Evolutionary conservation across 805 yeast genomes (phyloP).

Genomic region (Jamesozyma rosinii): DNA sequence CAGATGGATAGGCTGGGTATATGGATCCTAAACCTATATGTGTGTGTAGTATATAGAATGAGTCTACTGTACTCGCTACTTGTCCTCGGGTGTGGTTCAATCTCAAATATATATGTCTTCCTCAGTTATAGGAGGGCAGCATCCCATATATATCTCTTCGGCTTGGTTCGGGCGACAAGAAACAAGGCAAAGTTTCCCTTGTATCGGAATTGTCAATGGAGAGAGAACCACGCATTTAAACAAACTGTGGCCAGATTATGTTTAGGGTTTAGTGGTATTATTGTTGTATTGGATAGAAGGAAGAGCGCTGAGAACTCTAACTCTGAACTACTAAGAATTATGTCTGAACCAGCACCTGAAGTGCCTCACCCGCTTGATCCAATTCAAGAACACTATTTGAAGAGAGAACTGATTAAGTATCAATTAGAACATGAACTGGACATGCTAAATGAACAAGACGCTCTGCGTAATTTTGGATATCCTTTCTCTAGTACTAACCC

Average conservation of each 20-base stretch:
- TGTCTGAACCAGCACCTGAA: neutral
- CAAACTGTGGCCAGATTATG: too few species aligned
- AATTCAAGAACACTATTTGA: conserved; percentile 76
- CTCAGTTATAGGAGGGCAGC: neutral
- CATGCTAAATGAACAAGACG: conserved; percentile 47
- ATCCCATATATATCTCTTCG: too few species aligned
- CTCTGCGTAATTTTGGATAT: conserved; percentile 62
- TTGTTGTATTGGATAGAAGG: too few species aligned
- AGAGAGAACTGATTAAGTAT: conserved; percentile 63
- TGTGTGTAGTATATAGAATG: too few species aligned
- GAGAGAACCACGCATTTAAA: too few species aligned
- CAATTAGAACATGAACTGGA: conserved; percentile 57
- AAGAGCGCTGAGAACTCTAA: too few species aligned
- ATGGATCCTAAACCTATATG: too few species aligned
- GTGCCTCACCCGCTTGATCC: conserved; percentile 34
- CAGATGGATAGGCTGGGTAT: neutral
- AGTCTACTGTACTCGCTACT: too few species aligned
- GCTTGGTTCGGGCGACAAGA: neutral
- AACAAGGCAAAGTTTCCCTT: neutral
- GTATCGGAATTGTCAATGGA: neutral
- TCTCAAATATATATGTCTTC: too few species aligned
- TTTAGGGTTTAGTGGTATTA: too few species aligned
- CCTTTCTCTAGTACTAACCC: conserved; percentile 58
- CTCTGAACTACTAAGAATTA: too few species aligned
- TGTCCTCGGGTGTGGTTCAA: too few species aligned